Percentiles rank a stretch among this genome's conserved stretches.
Conservation (phyloP, 495 filamentous ascomycete species). For the Xylaria acuta region DNA sequence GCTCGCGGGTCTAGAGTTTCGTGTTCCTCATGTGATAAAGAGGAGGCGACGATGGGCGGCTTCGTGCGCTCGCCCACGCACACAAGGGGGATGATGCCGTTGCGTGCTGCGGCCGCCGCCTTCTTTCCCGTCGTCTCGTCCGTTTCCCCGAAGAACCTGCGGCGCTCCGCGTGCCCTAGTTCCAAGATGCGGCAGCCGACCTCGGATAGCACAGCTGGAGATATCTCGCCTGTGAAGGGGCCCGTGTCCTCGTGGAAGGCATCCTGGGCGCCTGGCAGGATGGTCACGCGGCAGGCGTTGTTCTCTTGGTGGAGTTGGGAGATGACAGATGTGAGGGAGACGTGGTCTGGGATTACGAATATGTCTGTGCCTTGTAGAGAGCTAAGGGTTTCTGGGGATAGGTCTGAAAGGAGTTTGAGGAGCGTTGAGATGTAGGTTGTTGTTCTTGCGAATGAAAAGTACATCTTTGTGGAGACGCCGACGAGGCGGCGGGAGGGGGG, state of each 20-base stretch:
- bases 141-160: conserved; percentile 72
- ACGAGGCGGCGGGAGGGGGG: conserved; percentile 70
- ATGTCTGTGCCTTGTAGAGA: conserved; percentile 54
- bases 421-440: conserved; percentile 65
- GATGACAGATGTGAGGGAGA: conserved; percentile 65
- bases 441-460: conserved; percentile 73
- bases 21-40: conserved; percentile 14
- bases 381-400: conserved; percentile 40
- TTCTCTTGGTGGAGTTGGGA: conserved; percentile 59
- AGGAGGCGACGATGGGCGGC: conserved; percentile 23
- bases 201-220: conserved; percentile 66
- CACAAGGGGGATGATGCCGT: conserved; percentile 77
- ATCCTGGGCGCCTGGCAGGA: conserved; percentile 79
- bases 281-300: conserved; percentile 57
- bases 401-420: conserved; percentile 50
- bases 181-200: conserved; percentile 75
- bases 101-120: conserved; percentile 66
- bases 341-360: conserved; percentile 77
- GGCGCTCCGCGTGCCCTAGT: conserved; percentile 79
- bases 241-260: conserved; percentile 69
- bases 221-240: conserved; percentile 79
- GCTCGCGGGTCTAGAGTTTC: conserved; percentile 53
- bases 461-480: conserved; percentile 84
- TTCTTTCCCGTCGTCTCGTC: conserved; percentile 68
- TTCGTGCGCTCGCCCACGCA: conserved; percentile 73